Evolutionary conservation across 495 filamentous ascomycete genomes (phyloP).

Genomic region (Daldinia bambusicola): DNA sequence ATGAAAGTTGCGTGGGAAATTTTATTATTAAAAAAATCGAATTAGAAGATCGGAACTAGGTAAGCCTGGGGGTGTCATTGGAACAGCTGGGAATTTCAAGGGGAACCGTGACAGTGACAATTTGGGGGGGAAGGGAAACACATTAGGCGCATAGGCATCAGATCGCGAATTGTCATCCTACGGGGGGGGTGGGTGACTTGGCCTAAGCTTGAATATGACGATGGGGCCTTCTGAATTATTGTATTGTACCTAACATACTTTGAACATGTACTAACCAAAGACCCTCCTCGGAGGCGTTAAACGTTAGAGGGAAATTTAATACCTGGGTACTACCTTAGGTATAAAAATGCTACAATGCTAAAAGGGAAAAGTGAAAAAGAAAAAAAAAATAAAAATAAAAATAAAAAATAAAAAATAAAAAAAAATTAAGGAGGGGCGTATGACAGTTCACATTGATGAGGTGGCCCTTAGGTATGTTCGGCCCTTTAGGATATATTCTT

Average conservation of each 20-base stretch:
- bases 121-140: slow-evolving; percentile 1
- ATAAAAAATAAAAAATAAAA: slow-evolving; percentile 14
- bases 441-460: slow-evolving; percentile 35
- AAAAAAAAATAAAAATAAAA: slow-evolving; percentile 18
- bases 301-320: slow-evolving; percentile 5
- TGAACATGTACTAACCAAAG: not conserved
- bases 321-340: no score
- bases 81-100: slow-evolving; percentile 45
- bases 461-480: slow-evolving; percentile 32
- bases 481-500: slow-evolving; percentile 2
- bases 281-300: not conserved
- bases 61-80: slow-evolving; percentile 43
- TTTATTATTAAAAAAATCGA: slow-evolving; percentile 56
- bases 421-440: slow-evolving; percentile 34
- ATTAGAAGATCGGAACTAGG: slow-evolving; percentile 57
- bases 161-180: slow-evolving; percentile 45
- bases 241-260: no score
- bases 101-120: slow-evolving; percentile 15
- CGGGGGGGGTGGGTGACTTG: slow-evolving; percentile 23
- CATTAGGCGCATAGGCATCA: slow-evolving; percentile 44
- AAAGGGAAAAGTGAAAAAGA: not conserved
- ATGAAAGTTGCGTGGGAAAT: slow-evolving; percentile 57
- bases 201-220: slow-evolving; percentile 35
- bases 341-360: no score
- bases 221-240: slow-evolving; percentile 31